Evolutionary conservation across 176 grass and related monocot genomes (phyloP).

Genomic region (Oryza coarctata): DNA sequence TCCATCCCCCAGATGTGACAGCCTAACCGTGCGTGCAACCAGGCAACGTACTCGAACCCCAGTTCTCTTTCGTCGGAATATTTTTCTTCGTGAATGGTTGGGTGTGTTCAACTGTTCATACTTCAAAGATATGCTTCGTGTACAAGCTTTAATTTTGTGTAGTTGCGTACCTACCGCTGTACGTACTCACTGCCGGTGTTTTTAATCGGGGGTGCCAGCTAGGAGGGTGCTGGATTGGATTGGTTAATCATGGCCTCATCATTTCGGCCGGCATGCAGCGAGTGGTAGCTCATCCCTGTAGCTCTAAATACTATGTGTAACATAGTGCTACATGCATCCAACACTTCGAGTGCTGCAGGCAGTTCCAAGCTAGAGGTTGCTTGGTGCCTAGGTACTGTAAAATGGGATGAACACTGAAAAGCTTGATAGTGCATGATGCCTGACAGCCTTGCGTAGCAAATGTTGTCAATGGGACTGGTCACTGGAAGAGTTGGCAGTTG

Average conservation of each 20-base stretch:
- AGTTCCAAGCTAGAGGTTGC: not conserved
- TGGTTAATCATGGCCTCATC: not conserved
- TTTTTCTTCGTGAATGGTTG: not conserved
- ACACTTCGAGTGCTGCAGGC: not conserved
- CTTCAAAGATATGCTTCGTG: not conserved
- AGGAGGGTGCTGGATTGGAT: not conserved
- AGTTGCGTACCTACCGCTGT: not conserved
- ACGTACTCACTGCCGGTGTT: not conserved
- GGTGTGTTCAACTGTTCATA: not conserved
- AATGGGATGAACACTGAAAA: not conserved
- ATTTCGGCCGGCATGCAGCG: not conserved
- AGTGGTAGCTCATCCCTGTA: no score
- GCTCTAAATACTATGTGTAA: not conserved
- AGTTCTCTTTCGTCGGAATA: not conserved
- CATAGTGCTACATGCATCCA: not conserved
- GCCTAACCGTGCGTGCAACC: slow-evolving; percentile 4
- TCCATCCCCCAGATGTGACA: slow-evolving; percentile 12
- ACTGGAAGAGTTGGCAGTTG: not conserved
- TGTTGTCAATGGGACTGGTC: not conserved
- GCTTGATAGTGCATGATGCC: not conserved
- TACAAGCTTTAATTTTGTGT: not conserved
- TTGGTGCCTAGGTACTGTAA: not conserved
- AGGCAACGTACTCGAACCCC: not conserved
- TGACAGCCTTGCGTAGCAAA: not conserved
- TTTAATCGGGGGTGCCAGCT: not conserved